Evolutionary conservation across 169 alveolate species (phyloP), one percentile per base, ranked within the genome.

Genomic region (Eimeria necatrix): DNA sequence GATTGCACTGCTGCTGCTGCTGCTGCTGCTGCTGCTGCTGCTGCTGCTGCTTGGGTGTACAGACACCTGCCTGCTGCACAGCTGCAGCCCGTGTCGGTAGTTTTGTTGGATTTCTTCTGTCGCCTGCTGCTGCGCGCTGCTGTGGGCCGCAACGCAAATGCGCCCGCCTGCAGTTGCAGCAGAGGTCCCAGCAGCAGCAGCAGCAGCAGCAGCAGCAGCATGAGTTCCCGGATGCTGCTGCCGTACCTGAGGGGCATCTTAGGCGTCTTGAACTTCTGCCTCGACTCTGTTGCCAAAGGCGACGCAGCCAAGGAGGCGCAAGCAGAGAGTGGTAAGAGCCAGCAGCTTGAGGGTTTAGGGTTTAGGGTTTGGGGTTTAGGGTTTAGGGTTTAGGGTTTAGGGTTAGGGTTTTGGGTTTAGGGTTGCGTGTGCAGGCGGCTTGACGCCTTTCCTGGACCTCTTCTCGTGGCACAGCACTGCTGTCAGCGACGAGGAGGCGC

Each of bases 81-180:
- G 90, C 51, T 81, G 70, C 90, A 52, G 73, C 90, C 73, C 2
- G 70, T 81, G 32, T 53, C 73, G 6, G 90, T 81, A 41, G 90
- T 51, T 3, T 49, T 81, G 4, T 8, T 53, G 49, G 73, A 51
- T 52, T 51, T 53, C 73, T 51, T 52, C 90, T 51, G 74, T n/a
- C 74, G 74, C n/a, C 18, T 81, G 90, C 73, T 81, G 90, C 90
- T 81, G 90, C 90, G 74, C 90, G 74, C 73, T 12, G 70, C 90
- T 48, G 48, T 52, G 51, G 70, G 52, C 90, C 86, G 86, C 86
- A 12, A 14, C 14, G 86, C 56, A 41, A 71, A 71, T 4, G 51
- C 53, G 53, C 4, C 51, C 6, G 14, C 4, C 12, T 8, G 64
- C 64, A 56, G 64, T 14, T 9, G 64, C 8, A 56, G 14, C 64